These are phyloP conservation scores for Aspergillus hiratsukae DNA, from an alignment of 2,329 filamentous ascomycete species.

Conservation along the genomic window DNA sequence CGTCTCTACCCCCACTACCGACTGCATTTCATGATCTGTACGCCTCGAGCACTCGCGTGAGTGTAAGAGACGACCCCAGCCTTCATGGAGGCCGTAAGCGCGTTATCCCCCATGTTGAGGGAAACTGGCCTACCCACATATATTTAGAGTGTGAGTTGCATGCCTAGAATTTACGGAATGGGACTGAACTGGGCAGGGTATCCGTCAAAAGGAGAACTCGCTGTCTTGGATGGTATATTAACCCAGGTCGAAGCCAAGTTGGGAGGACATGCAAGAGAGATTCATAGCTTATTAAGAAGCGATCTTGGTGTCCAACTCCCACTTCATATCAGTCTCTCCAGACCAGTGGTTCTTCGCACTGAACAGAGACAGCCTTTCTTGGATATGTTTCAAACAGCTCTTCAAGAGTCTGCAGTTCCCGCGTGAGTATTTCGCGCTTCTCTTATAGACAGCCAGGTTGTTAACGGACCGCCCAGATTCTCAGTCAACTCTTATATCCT, in stretches of 20 bases:
- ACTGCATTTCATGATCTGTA: constrained; percentile 83
- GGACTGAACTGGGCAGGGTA: constrained; percentile 32
- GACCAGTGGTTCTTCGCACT: constrained; percentile 70
- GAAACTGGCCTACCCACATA: constrained; percentile 89
- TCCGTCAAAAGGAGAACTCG: constrained; percentile 34
- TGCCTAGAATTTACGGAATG: background rate
- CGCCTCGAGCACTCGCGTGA: constrained; percentile 71
- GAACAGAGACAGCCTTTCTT: constrained; percentile 68
- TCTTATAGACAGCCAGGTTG: background rate
- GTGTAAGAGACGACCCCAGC: constrained; percentile 73
- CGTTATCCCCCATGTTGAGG: constrained; percentile 74
- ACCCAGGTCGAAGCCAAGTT: constrained; percentile 30
- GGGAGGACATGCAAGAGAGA: constrained; percentile 36
- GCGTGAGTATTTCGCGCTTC: constrained; percentile 36
- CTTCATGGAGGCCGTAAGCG: constrained; percentile 83
- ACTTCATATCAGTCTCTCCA: constrained; percentile 85
- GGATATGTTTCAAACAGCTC: constrained; percentile 45
- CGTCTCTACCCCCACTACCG: constrained; percentile 67
- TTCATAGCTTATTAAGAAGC: constrained; percentile 69
- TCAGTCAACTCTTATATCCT: constrained; percentile 43
- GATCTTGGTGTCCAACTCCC: constrained; percentile 74
- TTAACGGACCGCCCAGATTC: constrained; percentile 42
- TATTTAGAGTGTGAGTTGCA: constrained; percentile 81
- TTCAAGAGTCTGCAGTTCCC: constrained; percentile 41
- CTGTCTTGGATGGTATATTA: constrained; percentile 28